phyloP scores from a whole-genome alignment of 1,139 yeast genomes.

The Geotrichum histeridarum region DNA sequence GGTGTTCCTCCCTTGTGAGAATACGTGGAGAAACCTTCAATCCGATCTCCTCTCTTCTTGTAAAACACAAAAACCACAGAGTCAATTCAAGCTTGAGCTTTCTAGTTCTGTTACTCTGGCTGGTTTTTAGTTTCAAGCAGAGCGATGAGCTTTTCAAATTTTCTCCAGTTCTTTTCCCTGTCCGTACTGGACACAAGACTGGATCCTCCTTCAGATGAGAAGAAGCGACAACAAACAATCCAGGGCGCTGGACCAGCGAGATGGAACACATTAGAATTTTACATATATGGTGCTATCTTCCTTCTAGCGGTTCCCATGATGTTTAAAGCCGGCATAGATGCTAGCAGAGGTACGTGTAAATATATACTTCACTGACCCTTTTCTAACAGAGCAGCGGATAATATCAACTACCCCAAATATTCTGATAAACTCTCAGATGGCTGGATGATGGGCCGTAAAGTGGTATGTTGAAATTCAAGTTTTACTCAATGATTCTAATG shows the following conservation, averaged over 20 bases:
- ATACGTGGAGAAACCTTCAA: neutral
- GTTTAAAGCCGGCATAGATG: conserved; percentile 75
- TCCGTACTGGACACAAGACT: conserved; percentile 76
- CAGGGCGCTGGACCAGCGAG: conserved; percentile 50
- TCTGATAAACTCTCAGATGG: conserved; percentile 71
- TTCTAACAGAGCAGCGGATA: conserved; percentile 43
- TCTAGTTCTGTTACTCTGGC: neutral
- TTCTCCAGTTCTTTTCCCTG: conserved; percentile 48
- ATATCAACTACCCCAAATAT: conserved; percentile 68
- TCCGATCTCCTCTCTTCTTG: neutral
- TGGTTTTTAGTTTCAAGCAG: neutral
- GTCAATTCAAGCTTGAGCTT: neutral
- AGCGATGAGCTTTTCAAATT: conserved; percentile 1
- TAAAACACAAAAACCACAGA: neutral
- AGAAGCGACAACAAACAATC: conserved; percentile 42
- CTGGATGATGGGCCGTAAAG: conserved; percentile 37
- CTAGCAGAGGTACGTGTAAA: conserved; percentile 47
- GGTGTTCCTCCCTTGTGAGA: too few species aligned
- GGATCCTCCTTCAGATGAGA: conserved; percentile 48
- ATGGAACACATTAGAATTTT: conserved; percentile 75
- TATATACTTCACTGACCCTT: neutral
- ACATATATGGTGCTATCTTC: conserved; percentile 58
- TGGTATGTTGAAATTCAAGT: conserved; percentile 23
- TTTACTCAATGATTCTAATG: neutral
- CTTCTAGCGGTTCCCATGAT: conserved; percentile 70